Base-by-base conservation (phyloP, 768 basidiomycete species). In the Mycena chlorophos region DNA sequence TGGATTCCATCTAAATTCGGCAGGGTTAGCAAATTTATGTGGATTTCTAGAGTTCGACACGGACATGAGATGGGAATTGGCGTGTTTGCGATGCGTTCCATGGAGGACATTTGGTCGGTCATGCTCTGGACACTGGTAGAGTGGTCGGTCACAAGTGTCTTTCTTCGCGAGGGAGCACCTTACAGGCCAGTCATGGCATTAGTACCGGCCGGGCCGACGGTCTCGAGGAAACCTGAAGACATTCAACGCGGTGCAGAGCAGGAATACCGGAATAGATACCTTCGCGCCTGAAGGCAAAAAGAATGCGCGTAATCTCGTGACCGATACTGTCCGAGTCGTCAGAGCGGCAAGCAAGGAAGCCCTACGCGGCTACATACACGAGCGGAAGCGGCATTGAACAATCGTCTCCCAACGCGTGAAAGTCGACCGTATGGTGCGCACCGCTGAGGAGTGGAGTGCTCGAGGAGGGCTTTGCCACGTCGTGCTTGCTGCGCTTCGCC, bases 51-150 rank as follows among this genome's bases (percentile, higher is more conserved):
- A 30, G 30, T 37, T 46, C 39, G 42, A 54, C 48, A 17, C 84
- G 31, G 57, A 88, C 87, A 91, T 34, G 87, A 87, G 37, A 82
- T 72, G 19, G 90, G 91, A 48, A 93, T 90, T 0, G 88, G 89
- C 10, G 91, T 91, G 69, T 90, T 93, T 16, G 91, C 89, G 30
- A 94, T 80, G n/a, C 95, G 82, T 72, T 98, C 94, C 86, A 97
- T 91, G 4, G 79, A 78, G 16, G 86, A 84, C 63, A 98, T 78
- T 68, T 92, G 87, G 63, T 94, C 91, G 1, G 91, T 86, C 84
- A 96, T 87, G 31, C 80, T 78, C 58, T 89, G 87, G 45, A 94
- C 74, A 47, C 90, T 91, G 60, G 49, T 23, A 57, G 43, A 38
- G 51, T 1, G 30, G 38, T 19, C 34, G 54, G 34, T n/a, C n/a